Conservation (phyloP, 2,329 filamentous ascomycete genomes). For the Phaeosphaeria sp. region DNA sequence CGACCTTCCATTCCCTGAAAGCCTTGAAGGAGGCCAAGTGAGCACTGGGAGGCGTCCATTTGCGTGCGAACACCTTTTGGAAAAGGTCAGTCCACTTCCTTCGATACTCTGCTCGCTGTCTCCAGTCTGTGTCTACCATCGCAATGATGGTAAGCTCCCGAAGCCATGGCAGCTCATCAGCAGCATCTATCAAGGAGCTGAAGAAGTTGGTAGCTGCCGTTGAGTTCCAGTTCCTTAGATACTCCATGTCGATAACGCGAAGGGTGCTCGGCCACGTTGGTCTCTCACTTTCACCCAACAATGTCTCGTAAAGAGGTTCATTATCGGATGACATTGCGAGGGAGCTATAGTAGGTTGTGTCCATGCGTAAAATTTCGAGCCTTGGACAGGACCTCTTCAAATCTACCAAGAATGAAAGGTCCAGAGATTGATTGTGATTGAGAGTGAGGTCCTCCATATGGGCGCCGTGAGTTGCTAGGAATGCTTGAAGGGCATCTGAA, state of each 20-base stretch:
- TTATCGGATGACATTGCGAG: constrained; percentile 72
- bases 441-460: constrained; percentile 72
- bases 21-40: constrained; percentile 52
- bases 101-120: constrained; percentile 79
- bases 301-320: constrained; percentile 74
- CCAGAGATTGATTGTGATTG: constrained; percentile 80
- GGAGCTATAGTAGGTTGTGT: constrained; percentile 78
- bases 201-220: constrained; percentile 79
- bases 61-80: constrained; percentile 68
- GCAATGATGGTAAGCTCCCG: constrained; percentile 71
- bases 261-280: constrained; percentile 81
- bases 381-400: constrained; percentile 72
- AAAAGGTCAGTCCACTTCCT: constrained; percentile 78
- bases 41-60: constrained; percentile 51
- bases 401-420: constrained; percentile 73
- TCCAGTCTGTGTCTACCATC: constrained; percentile 80
- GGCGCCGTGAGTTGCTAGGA: constrained; percentile 70
- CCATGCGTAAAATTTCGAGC: constrained; percentile 74
- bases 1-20: constrained; percentile 45
- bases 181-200: constrained; percentile 75
- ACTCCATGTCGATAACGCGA: constrained; percentile 73
- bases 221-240: constrained; percentile 76
- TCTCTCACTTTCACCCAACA: constrained; percentile 67
- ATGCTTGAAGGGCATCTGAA: constrained; percentile 69
- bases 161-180: constrained; percentile 69